Evolutionary conservation across 345 rosid genomes (phyloP).

Genomic region (Salix suchowensis): DNA sequence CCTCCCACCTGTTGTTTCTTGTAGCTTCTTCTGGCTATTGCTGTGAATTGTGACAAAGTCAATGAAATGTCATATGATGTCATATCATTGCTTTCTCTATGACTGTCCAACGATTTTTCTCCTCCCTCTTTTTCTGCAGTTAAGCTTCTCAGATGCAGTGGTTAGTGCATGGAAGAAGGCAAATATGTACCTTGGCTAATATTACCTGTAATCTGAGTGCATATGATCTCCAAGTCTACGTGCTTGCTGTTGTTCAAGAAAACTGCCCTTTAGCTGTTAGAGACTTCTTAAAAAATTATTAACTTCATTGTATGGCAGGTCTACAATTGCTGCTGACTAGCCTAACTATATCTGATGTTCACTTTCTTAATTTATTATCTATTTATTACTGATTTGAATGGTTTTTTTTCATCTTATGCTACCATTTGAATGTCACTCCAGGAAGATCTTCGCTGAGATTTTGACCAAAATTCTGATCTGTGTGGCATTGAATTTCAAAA

Average conservation of each 20-base stretch:
- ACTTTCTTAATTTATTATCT: constrained; percentile 31
- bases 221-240: constrained; percentile 19
- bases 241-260: constrained; percentile 25
- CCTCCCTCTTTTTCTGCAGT: constrained; percentile 33
- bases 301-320: constrained; percentile 14
- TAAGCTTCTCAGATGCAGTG: constrained; percentile 23
- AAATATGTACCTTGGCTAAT: constrained; percentile 30
- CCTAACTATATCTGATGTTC: constrained; percentile 45
- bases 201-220: constrained; percentile 32
- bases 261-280: constrained; percentile 23
- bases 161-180: constrained; percentile 27
- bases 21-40: not conserved
- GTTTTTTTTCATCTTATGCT: not conserved
- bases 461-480: not conserved
- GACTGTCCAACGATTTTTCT: not conserved
- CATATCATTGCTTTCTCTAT: not conserved
- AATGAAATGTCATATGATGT: not conserved
- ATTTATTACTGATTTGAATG: not conserved
- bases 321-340: constrained; percentile 36
- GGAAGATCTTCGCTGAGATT: not conserved
- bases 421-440: not conserved
- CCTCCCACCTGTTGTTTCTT: not conserved
- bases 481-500: too few relatives aligned
- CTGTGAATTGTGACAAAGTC: not conserved
- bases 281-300: constrained; percentile 20